Base-by-base conservation (phyloP, 352 stramenopile genomes). In the Phytophthora melonis region DNA sequence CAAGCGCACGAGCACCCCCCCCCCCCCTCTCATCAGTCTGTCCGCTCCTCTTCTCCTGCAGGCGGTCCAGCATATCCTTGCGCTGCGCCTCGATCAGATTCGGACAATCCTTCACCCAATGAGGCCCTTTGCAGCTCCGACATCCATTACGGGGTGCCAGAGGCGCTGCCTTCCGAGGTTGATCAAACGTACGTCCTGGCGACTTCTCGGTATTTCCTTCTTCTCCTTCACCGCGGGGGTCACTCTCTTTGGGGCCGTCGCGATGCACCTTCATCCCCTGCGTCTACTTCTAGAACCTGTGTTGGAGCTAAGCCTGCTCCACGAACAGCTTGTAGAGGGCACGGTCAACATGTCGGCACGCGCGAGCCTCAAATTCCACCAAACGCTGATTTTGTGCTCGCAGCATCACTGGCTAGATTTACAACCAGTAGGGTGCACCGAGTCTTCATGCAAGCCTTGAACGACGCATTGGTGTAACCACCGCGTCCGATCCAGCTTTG, bases 101-200 rank as follows among this genome's bases (percentile, higher is more conserved):
- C 5, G 57, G 66, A 19, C 56, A 73, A 25, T 66, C 62, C 10
- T 56, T 58, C 0, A 75, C 25, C 72, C 67, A 79, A 53, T 79
- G 58, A 11, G 66, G 34, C 0, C 58, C 62, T 32, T 72, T 72
- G 61, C 67, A 79, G 7, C 63, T 43, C 13, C 69, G 41, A 59
- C 55, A 75, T 14, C 66, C 67, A 23, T 30, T 32, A 52, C 52
- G 3, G 32, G 56, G n/a, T 58, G 72, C 8, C 41, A 62, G 9
- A 9, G 61, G 10, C 32, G 19, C 43, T 6, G 54, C 16, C 34
- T 47, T 58, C 59, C 45, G 16, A 10, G n/a, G 21, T 1, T 9
- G 50, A 4, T 54, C 52, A 56, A 23, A 16, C 34, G 5, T 16
- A 8, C 18, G 27, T 49, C 54, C 54, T 8, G 54, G 10, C 3